A percentile compares a stretch with the other conserved stretches of the same genome.
These are phyloP conservation scores for Penicillium turbatum DNA, from an alignment of 495 filamentous ascomycete genomes.

Conservation along the genomic window DNA sequence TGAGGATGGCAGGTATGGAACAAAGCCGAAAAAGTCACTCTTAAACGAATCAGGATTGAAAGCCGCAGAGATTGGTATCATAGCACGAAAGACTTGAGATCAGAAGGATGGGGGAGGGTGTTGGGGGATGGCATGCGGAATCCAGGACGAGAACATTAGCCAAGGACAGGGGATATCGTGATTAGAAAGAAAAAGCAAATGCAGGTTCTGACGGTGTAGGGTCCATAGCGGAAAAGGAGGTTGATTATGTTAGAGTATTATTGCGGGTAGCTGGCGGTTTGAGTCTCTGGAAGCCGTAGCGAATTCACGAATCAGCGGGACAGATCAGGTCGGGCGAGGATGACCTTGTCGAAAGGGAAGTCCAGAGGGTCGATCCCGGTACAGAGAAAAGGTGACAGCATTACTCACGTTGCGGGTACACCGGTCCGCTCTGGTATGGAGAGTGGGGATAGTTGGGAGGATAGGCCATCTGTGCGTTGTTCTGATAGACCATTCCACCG, in stretches of 20 bases:
- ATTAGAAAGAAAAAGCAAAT: constrained; percentile 28
- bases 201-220: constrained; percentile 18
- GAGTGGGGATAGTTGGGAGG: constrained; percentile 67
- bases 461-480: constrained; percentile 67
- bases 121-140: constrained; percentile 9
- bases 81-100: constrained; percentile 36
- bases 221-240: constrained; percentile 17
- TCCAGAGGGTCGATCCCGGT: constrained; percentile 18
- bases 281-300: constrained; percentile 39
- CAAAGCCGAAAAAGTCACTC: constrained; percentile 35
- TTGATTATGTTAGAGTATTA: constrained; percentile 25
- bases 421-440: constrained; percentile 67
- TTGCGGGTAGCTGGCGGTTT: constrained; percentile 44
- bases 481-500: constrained; percentile 53
- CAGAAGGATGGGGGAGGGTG: constrained; percentile 10
- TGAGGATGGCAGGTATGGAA: constrained; percentile 30
- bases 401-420: constrained; percentile 73
- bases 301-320: constrained; percentile 24
- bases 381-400: constrained; percentile 12
- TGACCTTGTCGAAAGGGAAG: constrained; percentile 14
- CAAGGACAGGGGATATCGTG: constrained; percentile 38
- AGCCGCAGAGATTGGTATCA: constrained; percentile 43
- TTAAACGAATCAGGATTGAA: constrained; percentile 33
- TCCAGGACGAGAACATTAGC: constrained; percentile 36
- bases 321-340: constrained; percentile 12